A percentile compares a stretch with the other conserved stretches of the same genome.
Conservation (phyloP, 208 protist species). For the Leishmania major region DNA sequence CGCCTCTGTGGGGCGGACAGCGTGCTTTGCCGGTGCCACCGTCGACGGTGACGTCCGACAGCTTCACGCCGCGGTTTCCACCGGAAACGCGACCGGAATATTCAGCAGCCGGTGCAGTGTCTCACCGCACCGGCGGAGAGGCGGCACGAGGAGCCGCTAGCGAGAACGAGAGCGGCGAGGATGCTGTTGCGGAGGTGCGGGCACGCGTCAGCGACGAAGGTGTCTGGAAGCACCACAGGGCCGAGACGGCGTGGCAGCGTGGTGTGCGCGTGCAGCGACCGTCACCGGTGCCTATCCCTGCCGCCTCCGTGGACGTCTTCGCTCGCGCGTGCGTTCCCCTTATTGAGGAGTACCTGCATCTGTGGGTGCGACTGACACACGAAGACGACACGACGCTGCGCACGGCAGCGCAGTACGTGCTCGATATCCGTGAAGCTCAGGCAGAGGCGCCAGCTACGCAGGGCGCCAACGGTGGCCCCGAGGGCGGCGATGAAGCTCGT, state of each 20-base stretch:
- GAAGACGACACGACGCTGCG: slow-evolving; percentile 7
- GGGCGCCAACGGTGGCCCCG: neutral
- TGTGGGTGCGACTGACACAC: slow-evolving; percentile 26
- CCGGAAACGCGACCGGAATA: neutral
- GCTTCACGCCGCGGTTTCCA: slow-evolving; percentile 16
- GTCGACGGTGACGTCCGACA: slow-evolving; percentile 2
- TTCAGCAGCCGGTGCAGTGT: slow-evolving; percentile 1
- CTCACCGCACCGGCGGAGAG: neutral
- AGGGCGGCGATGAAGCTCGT: neutral
- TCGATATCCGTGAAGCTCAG: neutral
- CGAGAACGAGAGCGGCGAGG: neutral
- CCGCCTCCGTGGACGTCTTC: slow-evolving; percentile 13
- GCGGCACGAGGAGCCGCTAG: neutral
- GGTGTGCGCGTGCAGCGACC: neutral
- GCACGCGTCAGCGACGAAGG: neutral
- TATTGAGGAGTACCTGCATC: slow-evolving; percentile 19
- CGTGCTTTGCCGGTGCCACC: slow-evolving; percentile 3
- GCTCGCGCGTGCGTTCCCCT: slow-evolving; percentile 16
- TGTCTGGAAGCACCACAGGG: neutral
- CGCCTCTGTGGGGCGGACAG: slow-evolving; percentile 2
- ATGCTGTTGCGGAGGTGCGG: neutral
- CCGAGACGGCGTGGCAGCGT: neutral
- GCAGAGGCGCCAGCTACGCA: neutral
- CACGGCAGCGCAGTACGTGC: slow-evolving; percentile 9
- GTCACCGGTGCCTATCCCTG: neutral